Percentiles rank a stretch among this genome's conserved stretches.
These are phyloP conservation scores for Datura wrightii DNA, from an alignment of 257 asterid genomes.

Conservation along the genomic window DNA sequence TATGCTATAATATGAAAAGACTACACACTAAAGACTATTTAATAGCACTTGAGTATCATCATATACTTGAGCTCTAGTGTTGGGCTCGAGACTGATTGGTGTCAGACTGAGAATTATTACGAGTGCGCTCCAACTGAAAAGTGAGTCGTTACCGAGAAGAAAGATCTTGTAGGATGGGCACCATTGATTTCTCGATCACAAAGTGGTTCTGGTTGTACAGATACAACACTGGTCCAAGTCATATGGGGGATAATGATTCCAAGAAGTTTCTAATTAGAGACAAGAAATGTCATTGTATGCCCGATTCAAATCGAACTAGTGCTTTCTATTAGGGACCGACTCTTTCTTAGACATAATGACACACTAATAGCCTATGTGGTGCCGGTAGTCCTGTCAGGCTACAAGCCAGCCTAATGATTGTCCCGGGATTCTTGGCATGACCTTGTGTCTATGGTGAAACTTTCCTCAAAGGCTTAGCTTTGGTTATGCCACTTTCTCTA, in stretches of 20 bases:
- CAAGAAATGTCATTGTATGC: not conserved
- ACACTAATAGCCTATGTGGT: not conserved
- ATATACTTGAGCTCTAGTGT: too few relatives aligned
- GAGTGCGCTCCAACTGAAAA: too few relatives aligned
- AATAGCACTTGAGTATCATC: too few relatives aligned
- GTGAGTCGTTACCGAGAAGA: not conserved
- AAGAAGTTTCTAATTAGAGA: not conserved
- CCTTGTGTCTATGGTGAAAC: not conserved
- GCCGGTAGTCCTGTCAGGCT: not conserved
- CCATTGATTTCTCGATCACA: not conserved
- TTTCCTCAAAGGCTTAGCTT: not conserved
- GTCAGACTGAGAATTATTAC: too few relatives aligned
- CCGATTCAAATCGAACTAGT: not conserved
- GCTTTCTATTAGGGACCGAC: not conserved
- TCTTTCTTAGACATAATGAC: not conserved
- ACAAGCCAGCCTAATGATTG: not conserved
- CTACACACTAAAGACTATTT: too few relatives aligned
- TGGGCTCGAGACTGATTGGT: too few relatives aligned
- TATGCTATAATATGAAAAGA: too few relatives aligned
- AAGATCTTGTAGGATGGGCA: not conserved
- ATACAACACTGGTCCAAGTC: not conserved
- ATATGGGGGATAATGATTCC: not conserved
- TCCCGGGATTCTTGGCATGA: not conserved
- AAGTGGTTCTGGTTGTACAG: not conserved
- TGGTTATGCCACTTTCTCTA: not conserved